These are phyloP conservation scores for Porcisia hertigi DNA, from an alignment of 208 protist genomes.

Conservation along the genomic window DNA sequence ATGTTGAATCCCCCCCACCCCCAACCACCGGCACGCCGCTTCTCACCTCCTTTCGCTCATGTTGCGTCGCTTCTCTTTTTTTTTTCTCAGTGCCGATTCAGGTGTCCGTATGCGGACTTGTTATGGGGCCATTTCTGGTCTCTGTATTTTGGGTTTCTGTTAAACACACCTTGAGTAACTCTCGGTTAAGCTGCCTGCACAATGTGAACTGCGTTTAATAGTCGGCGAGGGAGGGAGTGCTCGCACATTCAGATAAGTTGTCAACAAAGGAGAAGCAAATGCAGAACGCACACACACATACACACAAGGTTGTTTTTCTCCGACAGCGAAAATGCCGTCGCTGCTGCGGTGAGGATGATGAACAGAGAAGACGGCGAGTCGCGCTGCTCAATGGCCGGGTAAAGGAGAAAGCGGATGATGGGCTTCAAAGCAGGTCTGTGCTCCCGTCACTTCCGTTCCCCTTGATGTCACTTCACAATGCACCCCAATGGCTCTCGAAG, in stretches of 20 bases:
- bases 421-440: background rate
- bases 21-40: background rate
- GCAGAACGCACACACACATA: background rate
- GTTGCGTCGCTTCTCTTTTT: background rate
- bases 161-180: conserved; percentile 1
- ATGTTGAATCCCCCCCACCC: background rate
- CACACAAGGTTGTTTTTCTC: background rate
- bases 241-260: conserved; percentile 6
- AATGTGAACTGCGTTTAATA: background rate
- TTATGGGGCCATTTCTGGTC: background rate
- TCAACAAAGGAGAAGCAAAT: conserved; percentile 6
- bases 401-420: background rate
- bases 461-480: background rate
- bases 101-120: background rate
- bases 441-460: background rate
- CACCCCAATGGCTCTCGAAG: background rate
- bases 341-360: background rate
- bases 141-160: background rate
- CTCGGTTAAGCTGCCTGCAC: background rate
- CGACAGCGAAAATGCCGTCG: background rate
- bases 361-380: background rate
- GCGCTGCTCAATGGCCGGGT: background rate
- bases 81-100: background rate
- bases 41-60: background rate
- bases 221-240: background rate